Conservation (phyloP, 1,284 basidiomycete genomes). For the Trametes sp. region DNA sequence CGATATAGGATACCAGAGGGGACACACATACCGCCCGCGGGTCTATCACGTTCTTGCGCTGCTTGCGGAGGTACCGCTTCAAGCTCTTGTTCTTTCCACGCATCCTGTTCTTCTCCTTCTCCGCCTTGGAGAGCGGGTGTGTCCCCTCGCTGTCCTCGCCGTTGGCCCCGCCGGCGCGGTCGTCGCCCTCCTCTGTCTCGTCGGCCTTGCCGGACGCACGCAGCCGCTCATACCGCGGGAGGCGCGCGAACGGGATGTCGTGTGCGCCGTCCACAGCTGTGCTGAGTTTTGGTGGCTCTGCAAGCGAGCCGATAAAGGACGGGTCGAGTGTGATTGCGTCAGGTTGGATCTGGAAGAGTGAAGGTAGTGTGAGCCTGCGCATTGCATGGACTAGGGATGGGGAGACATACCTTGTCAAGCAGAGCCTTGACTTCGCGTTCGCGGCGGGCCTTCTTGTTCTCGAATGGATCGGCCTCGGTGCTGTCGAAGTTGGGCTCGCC, state of each 20-base stretch:
- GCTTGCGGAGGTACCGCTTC: slow-evolving; percentile 86
- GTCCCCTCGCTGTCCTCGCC: background rate
- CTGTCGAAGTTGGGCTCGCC: slow-evolving; percentile 98
- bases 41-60: slow-evolving; percentile 93
- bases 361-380: background rate
- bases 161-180: slow-evolving; percentile 25
- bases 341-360: slow-evolving; percentile 73
- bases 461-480: slow-evolving; percentile 93
- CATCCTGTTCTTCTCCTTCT: slow-evolving; percentile 83
- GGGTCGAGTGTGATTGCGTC: slow-evolving; percentile 95
- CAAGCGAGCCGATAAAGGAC: slow-evolving; percentile 81
- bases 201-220: slow-evolving; percentile 77
- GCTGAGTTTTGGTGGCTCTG: slow-evolving; percentile 64
- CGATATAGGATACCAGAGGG: background rate
- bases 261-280: slow-evolving; percentile 60
- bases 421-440: slow-evolving; percentile 93
- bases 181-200: slow-evolving; percentile 58
- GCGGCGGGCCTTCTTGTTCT: slow-evolving; percentile 81
- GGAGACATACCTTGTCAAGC: slow-evolving; percentile 80
- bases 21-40: slow-evolving; percentile 73
- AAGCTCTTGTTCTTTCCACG: slow-evolving; percentile 85
- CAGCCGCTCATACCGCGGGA: slow-evolving; percentile 79
- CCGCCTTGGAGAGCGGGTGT: slow-evolving; percentile 43
- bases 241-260: slow-evolving; percentile 71
- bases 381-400: background rate